Evolutionary conservation across 345 rosid genomes (phyloP), one percentile per base, ranked within the genome.

Genomic region (Corymbia maculata): DNA sequence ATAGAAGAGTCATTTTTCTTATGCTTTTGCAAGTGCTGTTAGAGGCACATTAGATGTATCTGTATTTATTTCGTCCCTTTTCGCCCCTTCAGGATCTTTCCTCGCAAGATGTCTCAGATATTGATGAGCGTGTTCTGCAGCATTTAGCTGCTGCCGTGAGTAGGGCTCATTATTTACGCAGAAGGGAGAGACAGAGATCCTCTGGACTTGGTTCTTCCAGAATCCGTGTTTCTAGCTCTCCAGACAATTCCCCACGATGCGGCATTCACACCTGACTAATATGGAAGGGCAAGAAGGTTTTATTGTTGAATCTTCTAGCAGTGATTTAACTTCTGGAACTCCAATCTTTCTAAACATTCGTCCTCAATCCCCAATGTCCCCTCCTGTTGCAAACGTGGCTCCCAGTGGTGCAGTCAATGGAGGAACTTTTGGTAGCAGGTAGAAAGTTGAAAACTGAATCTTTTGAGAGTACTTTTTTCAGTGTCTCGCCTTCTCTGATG

Each of bases 61-160:
- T 6, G n/a, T 87, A 47, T 57, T 53, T 50, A 45, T 14, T 90
- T 87, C 61, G 22, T 28, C 82, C 16, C 36, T 44, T 52, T 21
- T 9, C 82, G 85, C 30, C 17, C 66, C 90, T 64, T 44, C 93
- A 94, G 97, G 96, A 94, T 90, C 88, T 89, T 64, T 91, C 94
- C 7, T 92, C 90, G 85, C 94, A 93, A 53, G 95, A 93, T 88
- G 94, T 94, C 75, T 91, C 90, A 12, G 95, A 93, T 87, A 88
- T 94, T 84, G 98, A 96, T 70, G 98, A 95, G 87, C 93, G 87
- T 22, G 90, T 96, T 88, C 89, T 94, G 93, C 95, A 91, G 92
- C 98, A 93, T 87, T 89, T 96, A 86, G 93, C 96, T 85, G 93
- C 93, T 89, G 93, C 94, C 87, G 92, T 93, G 0, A 92, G 93